These are phyloP conservation scores for Emergomyces orientalis DNA, from an alignment of 2,329 filamentous ascomycete genomes.

Conservation along the genomic window DNA sequence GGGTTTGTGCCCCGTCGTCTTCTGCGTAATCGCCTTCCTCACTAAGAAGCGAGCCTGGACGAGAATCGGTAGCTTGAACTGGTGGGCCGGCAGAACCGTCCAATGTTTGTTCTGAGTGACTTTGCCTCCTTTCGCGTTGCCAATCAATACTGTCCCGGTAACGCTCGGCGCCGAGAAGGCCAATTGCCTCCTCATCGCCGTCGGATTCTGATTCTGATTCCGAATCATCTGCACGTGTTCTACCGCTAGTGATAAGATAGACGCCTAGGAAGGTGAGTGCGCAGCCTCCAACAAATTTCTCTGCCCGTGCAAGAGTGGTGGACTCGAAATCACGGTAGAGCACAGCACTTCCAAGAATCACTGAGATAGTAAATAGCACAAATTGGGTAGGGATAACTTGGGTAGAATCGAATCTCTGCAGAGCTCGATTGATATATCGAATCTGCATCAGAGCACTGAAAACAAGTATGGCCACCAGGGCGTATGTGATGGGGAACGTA, in stretches of 20 bases:
- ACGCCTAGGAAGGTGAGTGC: constrained; percentile 89
- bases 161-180: constrained; percentile 30
- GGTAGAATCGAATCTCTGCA: constrained; percentile 92
- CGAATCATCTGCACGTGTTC: constrained; percentile 49
- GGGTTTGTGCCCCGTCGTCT: constrained; percentile 27
- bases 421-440: constrained; percentile 81
- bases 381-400: constrained; percentile 98
- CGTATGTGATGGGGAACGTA: constrained; percentile 84
- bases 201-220: constrained; percentile 52
- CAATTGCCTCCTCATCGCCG: constrained; percentile 46
- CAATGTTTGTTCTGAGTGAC: constrained; percentile 12
- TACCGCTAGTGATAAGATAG: constrained; percentile 89
- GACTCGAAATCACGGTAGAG: constrained; percentile 92
- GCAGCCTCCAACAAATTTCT: constrained; percentile 85
- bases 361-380: constrained; percentile 88
- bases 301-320: constrained; percentile 60
- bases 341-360: constrained; percentile 87
- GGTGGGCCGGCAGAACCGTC: background rate
- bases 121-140: constrained; percentile 16
- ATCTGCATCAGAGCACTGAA: constrained; percentile 91
- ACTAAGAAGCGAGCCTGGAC: constrained; percentile 28
- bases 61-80: constrained; percentile 19
- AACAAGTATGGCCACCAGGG: constrained; percentile 68
- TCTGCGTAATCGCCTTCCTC: constrained; percentile 24
- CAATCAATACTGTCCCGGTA: constrained; percentile 29